Conservation (phyloP, 306 rosid genomes). For the Geum urbanum region DNA sequence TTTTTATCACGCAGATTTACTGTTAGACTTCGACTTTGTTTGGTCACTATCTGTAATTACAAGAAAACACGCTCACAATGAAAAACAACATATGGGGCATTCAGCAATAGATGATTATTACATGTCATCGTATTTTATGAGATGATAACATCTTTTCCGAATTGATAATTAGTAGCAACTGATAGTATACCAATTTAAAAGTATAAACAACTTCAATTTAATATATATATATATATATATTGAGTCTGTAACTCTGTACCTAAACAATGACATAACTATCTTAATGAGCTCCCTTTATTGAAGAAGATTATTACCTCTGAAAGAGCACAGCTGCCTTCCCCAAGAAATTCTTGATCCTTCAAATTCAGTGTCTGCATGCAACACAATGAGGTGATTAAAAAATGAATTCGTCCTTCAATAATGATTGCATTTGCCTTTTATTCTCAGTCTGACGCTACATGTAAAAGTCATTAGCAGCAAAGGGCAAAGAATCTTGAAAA, state of each 20-base stretch:
- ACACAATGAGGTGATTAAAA: conserved; percentile 1
- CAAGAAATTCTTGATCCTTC: conserved; percentile 81
- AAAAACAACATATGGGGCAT: not conserved
- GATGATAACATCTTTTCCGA: no score
- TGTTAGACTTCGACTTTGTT: conserved; percentile 44
- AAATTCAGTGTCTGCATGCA: conserved; percentile 51
- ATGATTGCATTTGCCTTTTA: not conserved
- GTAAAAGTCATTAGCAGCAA: not conserved
- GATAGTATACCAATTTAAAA: not conserved
- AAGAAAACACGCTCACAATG: not conserved
- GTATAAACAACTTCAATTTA: no score
- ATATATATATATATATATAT: no score
- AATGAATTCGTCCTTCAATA: not conserved
- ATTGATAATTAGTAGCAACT: not conserved
- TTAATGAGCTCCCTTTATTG: not conserved
- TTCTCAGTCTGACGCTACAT: not conserved
- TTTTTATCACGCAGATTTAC: conserved; percentile 39
- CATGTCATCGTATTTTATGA: no score
- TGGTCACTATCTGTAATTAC: conserved; percentile 62
- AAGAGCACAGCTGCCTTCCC: conserved; percentile 61
- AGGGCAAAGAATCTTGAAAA: not conserved
- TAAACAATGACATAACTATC: not conserved
- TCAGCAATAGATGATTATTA: not conserved
- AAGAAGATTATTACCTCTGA: conserved; percentile 57
- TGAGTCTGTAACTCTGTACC: not conserved